Evolutionary conservation across 1,139 yeast genomes (phyloP).

Genomic region (Groenewaldozyma sp.): DNA sequence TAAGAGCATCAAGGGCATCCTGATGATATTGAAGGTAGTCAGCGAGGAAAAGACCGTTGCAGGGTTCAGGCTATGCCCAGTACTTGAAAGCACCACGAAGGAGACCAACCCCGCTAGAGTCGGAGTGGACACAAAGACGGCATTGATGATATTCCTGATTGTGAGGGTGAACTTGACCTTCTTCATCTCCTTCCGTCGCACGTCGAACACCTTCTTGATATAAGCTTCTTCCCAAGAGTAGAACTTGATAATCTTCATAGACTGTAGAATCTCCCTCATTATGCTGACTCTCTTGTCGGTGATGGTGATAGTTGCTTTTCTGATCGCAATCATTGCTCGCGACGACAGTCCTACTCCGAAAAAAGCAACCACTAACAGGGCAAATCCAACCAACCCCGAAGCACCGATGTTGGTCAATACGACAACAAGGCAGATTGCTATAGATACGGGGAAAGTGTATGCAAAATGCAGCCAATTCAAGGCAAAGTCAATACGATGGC

Average conservation of each 20-base stretch:
- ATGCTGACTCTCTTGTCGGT: constrained; percentile 53
- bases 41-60: constrained; percentile 75
- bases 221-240: constrained; percentile 70
- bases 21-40: constrained; percentile 58
- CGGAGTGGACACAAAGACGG: constrained; percentile 55
- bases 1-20: constrained; percentile 62
- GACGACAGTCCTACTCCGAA: constrained; percentile 27
- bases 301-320: constrained; percentile 37
- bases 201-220: constrained; percentile 36
- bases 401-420: constrained; percentile 65
- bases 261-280: constrained; percentile 55
- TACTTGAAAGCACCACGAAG: constrained; percentile 59
- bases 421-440: constrained; percentile 52
- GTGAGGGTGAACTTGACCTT: constrained; percentile 26
- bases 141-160: constrained; percentile 45
- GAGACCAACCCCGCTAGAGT: constrained; percentile 62
- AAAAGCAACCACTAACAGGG: constrained; percentile 31
- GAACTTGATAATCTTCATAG: constrained; percentile 59
- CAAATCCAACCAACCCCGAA: constrained; percentile 58
- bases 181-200: constrained; percentile 38
- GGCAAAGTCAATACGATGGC: constrained; percentile 73
- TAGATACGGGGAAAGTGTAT: constrained; percentile 56
- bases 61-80: constrained; percentile 45
- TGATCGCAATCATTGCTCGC: constrained; percentile 33
- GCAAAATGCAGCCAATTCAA: constrained; percentile 59